phyloP scores from a whole-genome alignment of 257 asterid species.

The Solanum bukasovii region DNA sequence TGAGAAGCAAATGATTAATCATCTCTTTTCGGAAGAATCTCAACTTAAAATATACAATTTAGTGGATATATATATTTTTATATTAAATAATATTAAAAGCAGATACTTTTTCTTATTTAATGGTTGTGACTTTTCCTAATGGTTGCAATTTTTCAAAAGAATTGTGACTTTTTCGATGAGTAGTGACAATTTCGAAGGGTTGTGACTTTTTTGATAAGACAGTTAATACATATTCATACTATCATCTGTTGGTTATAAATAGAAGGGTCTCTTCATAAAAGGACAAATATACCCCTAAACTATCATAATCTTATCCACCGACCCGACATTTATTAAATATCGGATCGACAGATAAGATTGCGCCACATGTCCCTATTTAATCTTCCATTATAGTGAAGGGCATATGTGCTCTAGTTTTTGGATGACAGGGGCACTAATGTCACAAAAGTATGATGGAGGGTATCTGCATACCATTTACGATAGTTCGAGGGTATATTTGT shows the following conservation, averaged over 20 bases:
- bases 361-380: neutral
- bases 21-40: no score
- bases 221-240: neutral
- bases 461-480: neutral
- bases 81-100: no score
- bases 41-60: no score
- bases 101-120: neutral
- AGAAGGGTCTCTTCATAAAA: neutral
- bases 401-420: neutral
- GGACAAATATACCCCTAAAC: neutral
- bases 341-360: neutral
- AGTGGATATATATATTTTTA: no score
- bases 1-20: no score
- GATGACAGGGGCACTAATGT: neutral
- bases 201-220: neutral
- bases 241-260: neutral
- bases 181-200: neutral
- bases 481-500: neutral
- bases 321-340: no score
- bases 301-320: neutral
- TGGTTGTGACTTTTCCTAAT: neutral
- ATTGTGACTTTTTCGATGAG: neutral
- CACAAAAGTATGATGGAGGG: neutral
- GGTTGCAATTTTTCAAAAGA: neutral
- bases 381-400: neutral